Percentiles rank a stretch among this genome's conserved stretches.
Conservation (phyloP, 129 eudicot species). For the Solidago caesia region DNA sequence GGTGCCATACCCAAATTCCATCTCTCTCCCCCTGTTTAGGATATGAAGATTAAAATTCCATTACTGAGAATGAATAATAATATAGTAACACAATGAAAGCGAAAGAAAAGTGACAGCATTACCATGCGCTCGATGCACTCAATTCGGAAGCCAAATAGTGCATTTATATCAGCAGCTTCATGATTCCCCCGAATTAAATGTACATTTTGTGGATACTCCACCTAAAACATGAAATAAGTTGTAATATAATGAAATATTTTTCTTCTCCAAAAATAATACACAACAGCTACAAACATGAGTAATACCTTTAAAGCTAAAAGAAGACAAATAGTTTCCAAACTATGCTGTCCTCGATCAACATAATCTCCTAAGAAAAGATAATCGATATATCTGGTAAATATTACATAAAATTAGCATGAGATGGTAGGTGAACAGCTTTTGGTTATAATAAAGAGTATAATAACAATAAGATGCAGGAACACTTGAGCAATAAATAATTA, state of each 20-base stretch:
- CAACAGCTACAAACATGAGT: background rate
- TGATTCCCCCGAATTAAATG: conserved; percentile 99
- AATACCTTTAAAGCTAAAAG: conserved; percentile 88
- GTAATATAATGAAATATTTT: background rate
- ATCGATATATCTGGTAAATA: conserved; percentile 72
- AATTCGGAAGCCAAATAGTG: conserved; percentile 97
- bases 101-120: conserved; percentile 9
- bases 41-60: background rate
- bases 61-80: background rate
- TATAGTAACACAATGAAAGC: background rate
- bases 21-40: conserved; percentile 85
- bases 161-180: conserved; percentile 99
- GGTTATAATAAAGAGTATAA: background rate
- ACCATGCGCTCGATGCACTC: conserved; percentile 99
- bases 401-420: conserved; percentile 30
- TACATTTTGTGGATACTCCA: conserved; percentile 85
- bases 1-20: conserved; percentile 97
- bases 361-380: conserved; percentile 98
- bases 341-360: conserved; percentile 96
- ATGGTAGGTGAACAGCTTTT: background rate
- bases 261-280: background rate
- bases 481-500: background rate
- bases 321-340: conserved; percentile 92
- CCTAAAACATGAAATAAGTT: conserved; percentile 43
- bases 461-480: background rate